phyloP scores from a whole-genome alignment of 257 asterid genomes.

The Fraxinus anomala region DNA sequence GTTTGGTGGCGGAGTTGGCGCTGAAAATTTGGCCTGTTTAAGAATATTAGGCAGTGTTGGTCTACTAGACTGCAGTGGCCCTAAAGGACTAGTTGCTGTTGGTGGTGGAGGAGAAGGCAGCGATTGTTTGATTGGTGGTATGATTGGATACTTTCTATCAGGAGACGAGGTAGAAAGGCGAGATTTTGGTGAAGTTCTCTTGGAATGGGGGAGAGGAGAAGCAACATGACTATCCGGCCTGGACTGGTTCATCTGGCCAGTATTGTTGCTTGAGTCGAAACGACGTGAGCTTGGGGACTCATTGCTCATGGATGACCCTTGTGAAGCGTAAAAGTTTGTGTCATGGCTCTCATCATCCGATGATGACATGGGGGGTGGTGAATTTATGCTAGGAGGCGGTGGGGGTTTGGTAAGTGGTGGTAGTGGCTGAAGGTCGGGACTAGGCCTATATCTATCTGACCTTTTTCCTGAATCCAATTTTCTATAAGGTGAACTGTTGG shows the following conservation, averaged over 20 bases:
- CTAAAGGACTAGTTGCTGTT: slow-evolving; percentile 25
- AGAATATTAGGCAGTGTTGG: slow-evolving; percentile 48
- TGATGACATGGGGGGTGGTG: slow-evolving; percentile 96
- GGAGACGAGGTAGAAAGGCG: slow-evolving; percentile 65
- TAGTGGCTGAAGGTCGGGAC: slow-evolving; percentile 97
- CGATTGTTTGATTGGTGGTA: slow-evolving; percentile 78
- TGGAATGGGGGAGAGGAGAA: slow-evolving; percentile 59
- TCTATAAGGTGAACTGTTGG: slow-evolving; percentile 65
- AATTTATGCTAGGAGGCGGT: slow-evolving; percentile 56
- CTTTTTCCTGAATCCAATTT: slow-evolving; percentile 66
- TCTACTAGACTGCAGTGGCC: slow-evolving; percentile 34
- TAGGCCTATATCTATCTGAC: slow-evolving; percentile 82
- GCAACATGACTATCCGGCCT: slow-evolving; percentile 27
- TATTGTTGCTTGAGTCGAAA: slow-evolving; percentile 34
- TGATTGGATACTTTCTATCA: slow-evolving; percentile 54
- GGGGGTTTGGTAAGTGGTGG: slow-evolving; percentile 86
- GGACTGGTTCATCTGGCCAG: slow-evolving; percentile 31
- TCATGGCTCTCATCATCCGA: slow-evolving; percentile 87
- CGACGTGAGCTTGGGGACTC: slow-evolving; percentile 62
- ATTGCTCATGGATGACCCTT: slow-evolving; percentile 72
- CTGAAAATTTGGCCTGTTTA: slow-evolving; percentile 60
- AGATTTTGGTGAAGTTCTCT: slow-evolving; percentile 86
- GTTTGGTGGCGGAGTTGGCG: slow-evolving; percentile 88
- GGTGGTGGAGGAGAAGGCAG: slow-evolving; percentile 50
- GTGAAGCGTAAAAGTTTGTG: slow-evolving; percentile 84